phyloP scores from a whole-genome alignment of 805 yeast species.

The Wickerhamiella sergipiensis region DNA sequence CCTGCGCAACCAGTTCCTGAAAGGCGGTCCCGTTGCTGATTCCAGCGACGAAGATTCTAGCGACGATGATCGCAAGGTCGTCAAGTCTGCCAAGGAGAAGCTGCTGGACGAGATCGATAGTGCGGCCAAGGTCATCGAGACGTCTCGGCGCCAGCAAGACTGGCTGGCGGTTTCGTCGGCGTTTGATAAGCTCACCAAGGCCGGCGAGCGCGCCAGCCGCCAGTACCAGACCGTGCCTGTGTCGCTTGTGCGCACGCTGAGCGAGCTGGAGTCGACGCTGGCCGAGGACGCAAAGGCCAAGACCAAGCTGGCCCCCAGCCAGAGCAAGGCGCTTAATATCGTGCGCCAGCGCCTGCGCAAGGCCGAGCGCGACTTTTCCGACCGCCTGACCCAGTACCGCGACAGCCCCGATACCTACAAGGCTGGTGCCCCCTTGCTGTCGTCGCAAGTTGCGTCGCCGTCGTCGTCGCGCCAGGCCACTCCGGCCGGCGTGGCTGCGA shows the following conservation, averaged over 20 bases:
- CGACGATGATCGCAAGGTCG: conserved; percentile 69
- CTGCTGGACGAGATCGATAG: conserved; percentile 72
- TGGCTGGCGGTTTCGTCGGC: conserved; percentile 64
- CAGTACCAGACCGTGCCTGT: conserved; percentile 65
- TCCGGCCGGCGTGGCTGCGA: conserved; percentile 23
- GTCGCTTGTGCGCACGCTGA: conserved; percentile 52
- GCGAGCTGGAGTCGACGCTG: conserved; percentile 58
- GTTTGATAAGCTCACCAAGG: conserved; percentile 64
- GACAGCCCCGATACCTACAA: conserved; percentile 62
- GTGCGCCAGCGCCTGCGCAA: conserved; percentile 80
- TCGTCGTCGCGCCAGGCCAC: conserved; percentile 16
- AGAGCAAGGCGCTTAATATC: conserved; percentile 76
- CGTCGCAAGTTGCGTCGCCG: conserved; percentile 16
- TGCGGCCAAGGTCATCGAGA: conserved; percentile 52
- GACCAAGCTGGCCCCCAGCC: conserved; percentile 68
- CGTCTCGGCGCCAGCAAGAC: conserved; percentile 54
- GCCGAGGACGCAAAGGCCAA: conserved; percentile 36
- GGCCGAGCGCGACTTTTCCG: conserved; percentile 54
- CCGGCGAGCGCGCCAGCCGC: conserved; percentile 55
- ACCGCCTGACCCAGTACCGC: conserved; percentile 44
- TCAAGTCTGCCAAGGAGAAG: conserved; percentile 88
- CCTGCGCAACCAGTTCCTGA: conserved; percentile 24
- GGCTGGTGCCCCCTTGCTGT: conserved; percentile 7
- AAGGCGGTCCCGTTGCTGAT: conserved; percentile 26
- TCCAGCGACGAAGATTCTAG: conserved; percentile 41